These are phyloP conservation scores for Stephania yunnanensis DNA, from an alignment of 164 flowering plant species.

Conservation along the genomic window DNA sequence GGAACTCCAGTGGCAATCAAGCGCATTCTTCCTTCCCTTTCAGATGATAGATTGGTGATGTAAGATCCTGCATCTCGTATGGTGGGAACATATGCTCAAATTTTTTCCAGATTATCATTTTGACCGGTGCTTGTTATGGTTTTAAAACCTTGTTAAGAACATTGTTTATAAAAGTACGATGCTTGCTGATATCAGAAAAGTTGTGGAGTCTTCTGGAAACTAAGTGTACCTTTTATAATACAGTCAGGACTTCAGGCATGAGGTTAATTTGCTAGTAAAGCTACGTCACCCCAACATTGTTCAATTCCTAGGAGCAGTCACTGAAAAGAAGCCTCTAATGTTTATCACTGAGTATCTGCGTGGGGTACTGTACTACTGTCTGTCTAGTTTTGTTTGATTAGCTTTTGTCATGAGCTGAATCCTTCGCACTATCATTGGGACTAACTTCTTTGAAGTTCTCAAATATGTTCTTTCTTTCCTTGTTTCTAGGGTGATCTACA, in stretches of 20 bases:
- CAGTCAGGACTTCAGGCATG: slow-evolving; percentile 99
- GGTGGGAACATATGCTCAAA: too few relatives aligned
- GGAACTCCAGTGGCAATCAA: slow-evolving; percentile 99
- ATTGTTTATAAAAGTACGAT: not conserved
- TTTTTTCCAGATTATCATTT: too few relatives aligned
- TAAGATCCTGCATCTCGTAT: slow-evolving; percentile 28
- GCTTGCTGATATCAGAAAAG: not conserved
- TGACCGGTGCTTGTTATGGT: not conserved
- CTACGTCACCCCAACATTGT: slow-evolving; percentile 98
- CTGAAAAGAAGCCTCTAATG: slow-evolving; percentile 96
- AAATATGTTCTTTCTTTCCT: slow-evolving; percentile 3
- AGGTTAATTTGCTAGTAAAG: slow-evolving; percentile 95
- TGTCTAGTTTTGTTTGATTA: not conserved
- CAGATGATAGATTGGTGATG: slow-evolving; percentile 97
- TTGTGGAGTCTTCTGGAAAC: slow-evolving; percentile 2
- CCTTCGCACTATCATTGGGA: not conserved
- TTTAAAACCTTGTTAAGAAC: not conserved
- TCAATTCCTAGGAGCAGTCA: slow-evolving; percentile 98
- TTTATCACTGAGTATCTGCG: slow-evolving; percentile 86
- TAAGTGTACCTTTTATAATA: slow-evolving; percentile 18
- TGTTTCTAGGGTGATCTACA: slow-evolving; percentile 88
- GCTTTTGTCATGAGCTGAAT: not conserved
- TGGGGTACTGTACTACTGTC: slow-evolving; percentile 51
- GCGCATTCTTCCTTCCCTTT: slow-evolving; percentile 96
- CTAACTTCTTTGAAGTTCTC: not conserved